A percentile compares a stretch with the other conserved stretches of the same genome.
These are phyloP conservation scores for Prunus fruticosa DNA, from an alignment of 306 rosid species.

Conservation along the genomic window DNA sequence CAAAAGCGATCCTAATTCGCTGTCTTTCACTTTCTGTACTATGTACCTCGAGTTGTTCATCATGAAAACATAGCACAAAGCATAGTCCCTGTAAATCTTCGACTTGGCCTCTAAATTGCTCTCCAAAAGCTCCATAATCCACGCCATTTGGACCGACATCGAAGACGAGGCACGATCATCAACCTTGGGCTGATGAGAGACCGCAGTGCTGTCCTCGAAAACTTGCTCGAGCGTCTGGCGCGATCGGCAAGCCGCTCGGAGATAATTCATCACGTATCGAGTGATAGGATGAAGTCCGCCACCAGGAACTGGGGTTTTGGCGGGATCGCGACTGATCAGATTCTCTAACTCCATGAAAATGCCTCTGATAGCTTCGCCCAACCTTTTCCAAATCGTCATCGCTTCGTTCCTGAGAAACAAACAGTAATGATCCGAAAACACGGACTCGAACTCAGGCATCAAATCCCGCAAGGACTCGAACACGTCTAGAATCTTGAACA, in stretches of 20 bases:
- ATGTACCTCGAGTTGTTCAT: slow-evolving; percentile 91
- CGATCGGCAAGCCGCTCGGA: slow-evolving; percentile 79
- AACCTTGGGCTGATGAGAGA: slow-evolving; percentile 41
- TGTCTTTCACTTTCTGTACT: slow-evolving; percentile 70
- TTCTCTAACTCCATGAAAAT: slow-evolving; percentile 96
- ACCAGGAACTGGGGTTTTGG: slow-evolving; percentile 71
- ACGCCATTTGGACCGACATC: slow-evolving; percentile 75
- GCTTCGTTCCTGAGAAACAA: slow-evolving; percentile 70
- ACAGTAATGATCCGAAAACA: slow-evolving; percentile 78
- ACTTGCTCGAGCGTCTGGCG: slow-evolving; percentile 71
- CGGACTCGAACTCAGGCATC: slow-evolving; percentile 60
- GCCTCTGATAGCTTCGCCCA: slow-evolving; percentile 81
- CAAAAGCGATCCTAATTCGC: slow-evolving; percentile 66
- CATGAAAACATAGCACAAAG: slow-evolving; percentile 70
- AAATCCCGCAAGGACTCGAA: slow-evolving; percentile 79
- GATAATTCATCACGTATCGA: slow-evolving; percentile 95
- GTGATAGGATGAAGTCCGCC: slow-evolving; percentile 94
- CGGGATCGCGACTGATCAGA: slow-evolving; percentile 83
- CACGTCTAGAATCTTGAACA: slow-evolving; percentile 74
- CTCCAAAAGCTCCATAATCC: slow-evolving; percentile 88
- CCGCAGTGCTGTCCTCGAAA: slow-evolving; percentile 55
- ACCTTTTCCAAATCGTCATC: slow-evolving; percentile 75
- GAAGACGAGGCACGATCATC: slow-evolving; percentile 54
- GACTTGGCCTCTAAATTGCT: slow-evolving; percentile 89
- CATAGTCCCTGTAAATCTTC: slow-evolving; percentile 67